These are phyloP conservation scores for Candida maris DNA, from an alignment of 805 yeast genomes.

Conservation along the genomic window DNA sequence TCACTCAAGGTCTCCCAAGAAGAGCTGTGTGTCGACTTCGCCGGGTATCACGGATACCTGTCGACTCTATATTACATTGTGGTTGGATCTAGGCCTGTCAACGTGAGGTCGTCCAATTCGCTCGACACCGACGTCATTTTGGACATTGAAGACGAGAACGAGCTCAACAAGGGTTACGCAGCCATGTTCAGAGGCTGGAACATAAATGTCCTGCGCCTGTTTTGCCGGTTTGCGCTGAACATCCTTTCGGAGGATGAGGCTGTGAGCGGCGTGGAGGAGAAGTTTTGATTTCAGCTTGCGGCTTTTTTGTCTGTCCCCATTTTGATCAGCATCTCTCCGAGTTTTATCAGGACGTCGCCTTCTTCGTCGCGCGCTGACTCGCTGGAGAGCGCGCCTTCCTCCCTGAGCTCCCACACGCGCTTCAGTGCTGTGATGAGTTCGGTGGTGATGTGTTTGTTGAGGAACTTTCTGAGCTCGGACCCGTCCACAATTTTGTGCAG, in stretches of 20 bases:
- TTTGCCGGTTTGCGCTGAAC: slow-evolving; percentile 80
- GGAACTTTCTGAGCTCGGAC: slow-evolving; percentile 45
- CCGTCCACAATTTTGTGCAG: slow-evolving; percentile 49
- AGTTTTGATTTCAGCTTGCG: slow-evolving; percentile 18
- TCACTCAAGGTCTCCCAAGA: slow-evolving; percentile 42
- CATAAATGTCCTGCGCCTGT: slow-evolving; percentile 71
- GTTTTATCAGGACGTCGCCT: slow-evolving; percentile 16
- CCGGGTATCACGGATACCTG: slow-evolving; percentile 51
- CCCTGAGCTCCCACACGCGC: slow-evolving; percentile 22
- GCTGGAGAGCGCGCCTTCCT: slow-evolving; percentile 13
- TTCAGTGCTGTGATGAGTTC: slow-evolving; percentile 43
- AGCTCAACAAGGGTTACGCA: slow-evolving; percentile 44
- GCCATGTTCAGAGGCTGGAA: slow-evolving; percentile 88
- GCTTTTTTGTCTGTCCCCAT: slow-evolving; percentile 10
- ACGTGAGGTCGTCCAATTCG: slow-evolving; percentile 20
- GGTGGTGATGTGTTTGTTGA: slow-evolving; percentile 45
- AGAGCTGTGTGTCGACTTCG: slow-evolving; percentile 58
- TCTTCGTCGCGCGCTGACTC: slow-evolving; percentile 7
- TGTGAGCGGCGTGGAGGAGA: slow-evolving; percentile 40
- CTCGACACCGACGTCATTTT: slow-evolving; percentile 20
- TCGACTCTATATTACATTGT: slow-evolving; percentile 49
- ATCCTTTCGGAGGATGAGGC: slow-evolving; percentile 51
- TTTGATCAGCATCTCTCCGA: slow-evolving; percentile 20
- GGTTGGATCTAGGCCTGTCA: slow-evolving; percentile 33
- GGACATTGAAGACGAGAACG: slow-evolving; percentile 32